Conservation (phyloP, 495 filamentous ascomycete species). For the Chlorociboria aeruginascens region DNA sequence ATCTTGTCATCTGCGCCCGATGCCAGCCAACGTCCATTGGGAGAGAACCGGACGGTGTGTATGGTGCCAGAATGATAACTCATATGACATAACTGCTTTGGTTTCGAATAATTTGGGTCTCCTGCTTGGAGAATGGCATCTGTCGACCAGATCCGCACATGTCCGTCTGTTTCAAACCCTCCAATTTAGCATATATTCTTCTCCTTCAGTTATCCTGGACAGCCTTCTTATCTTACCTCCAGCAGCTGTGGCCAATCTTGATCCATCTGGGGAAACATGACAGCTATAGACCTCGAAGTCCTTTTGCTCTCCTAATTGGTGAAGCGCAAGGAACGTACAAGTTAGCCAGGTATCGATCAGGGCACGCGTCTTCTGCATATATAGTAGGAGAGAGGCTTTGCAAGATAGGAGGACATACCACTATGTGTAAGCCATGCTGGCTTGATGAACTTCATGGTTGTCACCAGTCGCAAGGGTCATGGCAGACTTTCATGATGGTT, state of each 20-base stretch:
- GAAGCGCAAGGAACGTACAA: slow-evolving; percentile 4
- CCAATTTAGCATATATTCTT: slow-evolving; percentile 8
- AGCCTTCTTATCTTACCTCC: slow-evolving; percentile 50
- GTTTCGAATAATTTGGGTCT: slow-evolving; percentile 57
- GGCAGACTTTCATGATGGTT: slow-evolving; percentile 14
- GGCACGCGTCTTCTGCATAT: too few species aligned
- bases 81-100: slow-evolving; percentile 91
- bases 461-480: slow-evolving; percentile 4
- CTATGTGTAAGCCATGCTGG: slow-evolving; percentile 88
- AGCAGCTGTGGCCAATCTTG: slow-evolving; percentile 80
- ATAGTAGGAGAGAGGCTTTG: slow-evolving; percentile 1
- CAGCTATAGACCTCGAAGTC: slow-evolving; percentile 97
- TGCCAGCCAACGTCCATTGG: slow-evolving; percentile 84
- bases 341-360: slow-evolving; percentile 7
- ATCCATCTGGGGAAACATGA: slow-evolving; percentile 90
- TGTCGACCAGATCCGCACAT: slow-evolving; percentile 94
- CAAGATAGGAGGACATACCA: slow-evolving; percentile 37
- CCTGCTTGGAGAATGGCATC: slow-evolving; percentile 77
- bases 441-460: slow-evolving; percentile 78
- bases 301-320: slow-evolving; percentile 68
- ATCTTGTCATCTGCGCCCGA: slow-evolving; percentile 98
- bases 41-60: slow-evolving; percentile 90
- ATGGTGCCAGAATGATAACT: slow-evolving; percentile 97
- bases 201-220: slow-evolving; percentile 1
- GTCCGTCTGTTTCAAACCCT: slow-evolving; percentile 54